Conservation (phyloP, 768 basidiomycete species). For the Fomitopsis pulvina region DNA sequence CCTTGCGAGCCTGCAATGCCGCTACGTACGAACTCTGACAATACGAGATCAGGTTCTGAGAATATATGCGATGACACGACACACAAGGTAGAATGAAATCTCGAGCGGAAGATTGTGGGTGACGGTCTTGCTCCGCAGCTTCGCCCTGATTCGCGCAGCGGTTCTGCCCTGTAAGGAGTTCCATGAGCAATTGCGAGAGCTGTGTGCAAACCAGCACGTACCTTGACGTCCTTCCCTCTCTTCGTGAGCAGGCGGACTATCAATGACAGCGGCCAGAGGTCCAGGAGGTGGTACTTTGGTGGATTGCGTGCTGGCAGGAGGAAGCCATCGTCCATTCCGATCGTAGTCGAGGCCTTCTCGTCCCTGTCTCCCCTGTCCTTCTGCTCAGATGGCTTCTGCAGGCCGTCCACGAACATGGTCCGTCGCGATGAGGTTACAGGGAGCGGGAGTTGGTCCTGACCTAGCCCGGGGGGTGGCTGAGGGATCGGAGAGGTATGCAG, state of each 20-base stretch:
- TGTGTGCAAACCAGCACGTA: not conserved
- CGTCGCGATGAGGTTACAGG: constrained; percentile 12
- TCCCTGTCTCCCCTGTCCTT: constrained; percentile 1
- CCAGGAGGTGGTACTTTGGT: constrained; percentile 53
- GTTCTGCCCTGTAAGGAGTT: constrained; percentile 40
- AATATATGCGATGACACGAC: constrained; percentile 13
- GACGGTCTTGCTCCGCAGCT: constrained; percentile 34
- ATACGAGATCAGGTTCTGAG: not conserved
- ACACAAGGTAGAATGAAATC: constrained; percentile 59
- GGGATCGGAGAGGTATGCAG: not conserved
- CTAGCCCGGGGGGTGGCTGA: not conserved
- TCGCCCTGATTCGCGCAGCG: constrained; percentile 48
- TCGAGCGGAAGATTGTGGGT: constrained; percentile 62
- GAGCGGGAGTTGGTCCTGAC: constrained; percentile 5
- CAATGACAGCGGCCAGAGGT: constrained; percentile 66
- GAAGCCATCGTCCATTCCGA: constrained; percentile 33
- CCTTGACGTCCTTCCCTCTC: constrained; percentile 41
- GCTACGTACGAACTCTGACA: constrained; percentile 61
- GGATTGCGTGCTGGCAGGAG: constrained; percentile 51
- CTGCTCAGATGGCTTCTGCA: constrained; percentile 9
- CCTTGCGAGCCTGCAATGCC: constrained; percentile 48
- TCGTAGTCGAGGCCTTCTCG: constrained; percentile 14
- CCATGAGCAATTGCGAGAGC: not conserved
- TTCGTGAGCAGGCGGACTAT: constrained; percentile 40
- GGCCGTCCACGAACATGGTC: constrained; percentile 7